phyloP scores from a whole-genome alignment of 108 stramenopile species.

The Heterococcus sp. region DNA sequence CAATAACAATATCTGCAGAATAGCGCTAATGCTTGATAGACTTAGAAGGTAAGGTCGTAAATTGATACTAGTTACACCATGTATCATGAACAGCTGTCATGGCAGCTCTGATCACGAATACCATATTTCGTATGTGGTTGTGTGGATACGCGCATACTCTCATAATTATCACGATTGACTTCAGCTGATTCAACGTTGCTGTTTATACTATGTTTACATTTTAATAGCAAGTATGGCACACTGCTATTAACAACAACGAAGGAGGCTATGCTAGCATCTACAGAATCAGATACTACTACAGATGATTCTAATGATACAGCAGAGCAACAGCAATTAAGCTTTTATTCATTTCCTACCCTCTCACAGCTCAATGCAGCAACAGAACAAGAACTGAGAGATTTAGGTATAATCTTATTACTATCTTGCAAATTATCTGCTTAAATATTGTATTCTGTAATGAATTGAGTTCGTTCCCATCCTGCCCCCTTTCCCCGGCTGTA shows the following conservation, averaged over 20 bases:
- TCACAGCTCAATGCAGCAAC: conserved; percentile 9
- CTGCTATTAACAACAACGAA: background rate
- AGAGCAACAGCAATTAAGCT: background rate
- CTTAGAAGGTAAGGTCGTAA: conserved; percentile 54
- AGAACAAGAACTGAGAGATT: conserved; percentile 13
- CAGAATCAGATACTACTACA: background rate
- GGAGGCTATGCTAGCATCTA: background rate
- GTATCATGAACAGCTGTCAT: background rate
- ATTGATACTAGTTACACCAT: background rate
- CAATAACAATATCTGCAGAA: conserved; percentile 98
- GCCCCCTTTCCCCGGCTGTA: too few relatives aligned
- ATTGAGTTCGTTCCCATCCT: too few relatives aligned
- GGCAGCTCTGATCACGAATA: background rate
- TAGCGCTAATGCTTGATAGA: conserved; percentile 77
- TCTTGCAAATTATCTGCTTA: too few relatives aligned
- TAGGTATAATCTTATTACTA: too few relatives aligned
- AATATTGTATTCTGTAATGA: too few relatives aligned
- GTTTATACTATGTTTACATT: background rate
- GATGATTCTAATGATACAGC: background rate
- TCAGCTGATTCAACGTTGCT: background rate
- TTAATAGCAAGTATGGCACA: background rate
- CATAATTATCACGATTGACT: background rate
- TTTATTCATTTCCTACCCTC: conserved; percentile 26
- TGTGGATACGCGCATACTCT: too few relatives aligned
- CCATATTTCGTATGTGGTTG: background rate